phyloP scores from a whole-genome alignment of 306 rosid genomes.

The Cicer judaicum region DNA sequence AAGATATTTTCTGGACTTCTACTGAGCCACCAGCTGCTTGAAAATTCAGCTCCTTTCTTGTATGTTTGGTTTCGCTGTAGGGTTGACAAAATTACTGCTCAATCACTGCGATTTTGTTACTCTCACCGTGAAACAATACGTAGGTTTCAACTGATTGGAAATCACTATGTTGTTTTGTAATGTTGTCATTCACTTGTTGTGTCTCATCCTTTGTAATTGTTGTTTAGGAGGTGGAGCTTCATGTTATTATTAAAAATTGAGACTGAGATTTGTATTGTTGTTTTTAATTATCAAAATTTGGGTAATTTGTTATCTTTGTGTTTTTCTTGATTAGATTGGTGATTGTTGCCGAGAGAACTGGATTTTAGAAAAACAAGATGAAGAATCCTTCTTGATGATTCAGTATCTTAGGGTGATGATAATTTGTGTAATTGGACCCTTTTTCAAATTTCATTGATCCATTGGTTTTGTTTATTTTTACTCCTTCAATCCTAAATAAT shows the following conservation, averaged over 20 bases:
- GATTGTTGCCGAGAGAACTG: not conserved
- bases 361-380: not conserved
- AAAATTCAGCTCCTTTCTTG: too few species aligned
- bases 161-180: not conserved
- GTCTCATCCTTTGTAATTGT: conserved; percentile 9
- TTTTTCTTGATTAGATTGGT: not conserved
- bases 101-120: too few species aligned
- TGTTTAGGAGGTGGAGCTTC: not conserved
- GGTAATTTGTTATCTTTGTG: not conserved
- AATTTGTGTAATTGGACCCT: not conserved
- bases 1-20: conserved; percentile 82
- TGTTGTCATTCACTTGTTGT: not conserved
- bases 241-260: not conserved
- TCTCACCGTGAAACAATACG: too few species aligned
- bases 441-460: not conserved
- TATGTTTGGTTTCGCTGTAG: not conserved
- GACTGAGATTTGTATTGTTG: not conserved
- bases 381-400: not conserved
- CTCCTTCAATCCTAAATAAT: too few species aligned
- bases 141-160: not conserved
- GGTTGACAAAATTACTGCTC: too few species aligned
- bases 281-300: not conserved
- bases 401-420: not conserved
- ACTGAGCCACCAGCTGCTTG: conserved; percentile 51
- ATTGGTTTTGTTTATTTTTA: not conserved